phyloP scores from a whole-genome alignment of 441 rosid genomes.

The Euphorbia corollata region DNA sequence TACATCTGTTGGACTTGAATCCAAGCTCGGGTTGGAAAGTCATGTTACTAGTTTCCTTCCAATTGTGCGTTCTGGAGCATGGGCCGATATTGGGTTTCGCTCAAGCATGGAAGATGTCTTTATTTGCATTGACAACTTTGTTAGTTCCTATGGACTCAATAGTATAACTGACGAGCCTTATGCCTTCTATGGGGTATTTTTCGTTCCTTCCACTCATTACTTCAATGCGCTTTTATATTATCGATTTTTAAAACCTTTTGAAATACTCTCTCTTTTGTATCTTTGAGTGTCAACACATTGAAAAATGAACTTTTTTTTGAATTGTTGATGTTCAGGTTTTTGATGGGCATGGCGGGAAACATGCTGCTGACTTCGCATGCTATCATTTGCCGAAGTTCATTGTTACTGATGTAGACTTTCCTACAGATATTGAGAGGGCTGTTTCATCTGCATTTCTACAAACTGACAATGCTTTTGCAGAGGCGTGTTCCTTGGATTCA shows the following conservation, averaged over 20 bases:
- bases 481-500: conserved; percentile 63
- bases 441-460: conserved; percentile 70
- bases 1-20: conserved; percentile 32
- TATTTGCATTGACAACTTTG: conserved; percentile 53
- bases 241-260: too few species aligned
- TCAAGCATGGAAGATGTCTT: conserved; percentile 73
- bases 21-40: conserved; percentile 27
- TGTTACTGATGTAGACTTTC: conserved; percentile 55
- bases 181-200: conserved; percentile 78
- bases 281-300: too few species aligned
- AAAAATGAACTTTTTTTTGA: too few species aligned
- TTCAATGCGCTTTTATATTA: background rate
- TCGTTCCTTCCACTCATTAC: conserved; percentile 8
- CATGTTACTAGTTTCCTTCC: conserved; percentile 42
- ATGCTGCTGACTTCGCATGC: conserved; percentile 84
- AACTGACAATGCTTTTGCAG: conserved; percentile 71
- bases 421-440: conserved; percentile 53
- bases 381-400: conserved; percentile 65
- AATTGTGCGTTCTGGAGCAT: conserved; percentile 77
- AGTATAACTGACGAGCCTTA: conserved; percentile 38
- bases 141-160: conserved; percentile 39
- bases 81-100: conserved; percentile 63
- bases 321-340: conserved; percentile 43
- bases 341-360: conserved; percentile 93
- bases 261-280: too few species aligned